A percentile compares a stretch with the other conserved stretches of the same genome.
These are phyloP conservation scores for Colletotrichum falcatum DNA, from an alignment of 2,329 filamentous ascomycete species.

Conservation along the genomic window DNA sequence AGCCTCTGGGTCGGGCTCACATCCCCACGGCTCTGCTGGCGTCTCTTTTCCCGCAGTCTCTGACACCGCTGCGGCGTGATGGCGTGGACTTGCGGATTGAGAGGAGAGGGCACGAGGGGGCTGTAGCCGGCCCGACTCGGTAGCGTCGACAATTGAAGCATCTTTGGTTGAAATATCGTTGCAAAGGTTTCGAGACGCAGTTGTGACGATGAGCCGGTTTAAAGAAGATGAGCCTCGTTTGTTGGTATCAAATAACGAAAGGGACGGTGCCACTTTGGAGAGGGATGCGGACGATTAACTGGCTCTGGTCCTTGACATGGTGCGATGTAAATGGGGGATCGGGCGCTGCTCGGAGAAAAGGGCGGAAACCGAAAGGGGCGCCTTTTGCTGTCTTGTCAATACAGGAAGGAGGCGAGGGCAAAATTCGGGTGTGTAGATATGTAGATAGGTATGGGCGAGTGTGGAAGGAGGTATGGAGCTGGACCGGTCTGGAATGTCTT, in stretches of 20 bases:
- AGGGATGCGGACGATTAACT: constrained; percentile 14
- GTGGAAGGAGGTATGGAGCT: constrained; percentile 26
- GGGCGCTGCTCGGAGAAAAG: constrained; percentile 1
- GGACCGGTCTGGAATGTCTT: constrained; percentile 34
- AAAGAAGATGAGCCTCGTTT: not conserved
- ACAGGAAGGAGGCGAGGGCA: constrained; percentile 7
- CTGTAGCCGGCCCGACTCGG: constrained; percentile 42
- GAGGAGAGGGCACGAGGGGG: constrained; percentile 47
- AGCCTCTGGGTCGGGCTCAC: constrained; percentile 56
- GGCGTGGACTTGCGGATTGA: constrained; percentile 45
- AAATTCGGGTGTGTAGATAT: constrained; percentile 10
- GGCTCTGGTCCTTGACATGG: constrained; percentile 12
- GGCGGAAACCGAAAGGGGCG: not conserved
- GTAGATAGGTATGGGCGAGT: constrained; percentile 11
- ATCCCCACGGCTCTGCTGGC: constrained; percentile 41
- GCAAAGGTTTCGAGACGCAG: not conserved
- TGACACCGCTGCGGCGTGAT: constrained; percentile 36
- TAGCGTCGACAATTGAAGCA: constrained; percentile 35
- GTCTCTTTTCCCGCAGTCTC: constrained; percentile 39
- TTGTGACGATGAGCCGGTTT: not conserved
- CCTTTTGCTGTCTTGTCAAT: constrained; percentile 11
- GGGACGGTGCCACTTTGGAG: constrained; percentile 19
- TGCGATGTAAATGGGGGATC: not conserved
- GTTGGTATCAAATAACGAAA: not conserved
- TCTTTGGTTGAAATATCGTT: not conserved